These are phyloP conservation scores for Agapanthus africanus DNA, from an alignment of 106 monocot genomes.

Conservation along the genomic window DNA sequence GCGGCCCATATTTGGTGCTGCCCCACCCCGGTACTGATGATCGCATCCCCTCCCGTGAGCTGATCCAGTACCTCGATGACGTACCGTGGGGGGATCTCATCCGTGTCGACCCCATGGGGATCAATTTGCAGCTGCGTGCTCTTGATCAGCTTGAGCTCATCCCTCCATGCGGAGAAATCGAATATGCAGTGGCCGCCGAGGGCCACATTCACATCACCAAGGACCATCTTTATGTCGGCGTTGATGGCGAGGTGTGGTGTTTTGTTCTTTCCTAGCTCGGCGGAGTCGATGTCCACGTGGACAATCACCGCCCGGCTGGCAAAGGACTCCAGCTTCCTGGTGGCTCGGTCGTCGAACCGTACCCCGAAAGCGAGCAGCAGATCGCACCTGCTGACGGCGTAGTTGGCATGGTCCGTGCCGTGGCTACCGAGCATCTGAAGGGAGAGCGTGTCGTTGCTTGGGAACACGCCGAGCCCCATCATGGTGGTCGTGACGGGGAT, in stretches of 20 bases:
- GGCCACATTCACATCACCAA: too few relatives aligned
- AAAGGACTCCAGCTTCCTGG: conserved; percentile 1
- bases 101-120: not conserved
- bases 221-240: not conserved
- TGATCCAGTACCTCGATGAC: not conserved
- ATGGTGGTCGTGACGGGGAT: not conserved
- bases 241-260: not conserved
- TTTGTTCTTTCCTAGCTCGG: not conserved
- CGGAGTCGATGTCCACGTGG: conserved; percentile 4
- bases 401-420: not conserved
- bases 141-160: not conserved
- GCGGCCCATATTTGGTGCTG: not conserved
- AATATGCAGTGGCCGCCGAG: not conserved
- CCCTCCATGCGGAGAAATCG: not conserved
- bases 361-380: not conserved
- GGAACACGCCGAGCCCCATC: not conserved
- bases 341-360: not conserved
- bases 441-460: not conserved
- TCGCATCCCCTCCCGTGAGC: not conserved
- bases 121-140: not conserved
- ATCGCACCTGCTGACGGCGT: not conserved
- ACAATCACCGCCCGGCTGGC: not conserved
- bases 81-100: not conserved
- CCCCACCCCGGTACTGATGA: not conserved
- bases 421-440: not conserved